phyloP scores from a whole-genome alignment of 768 basidiomycete genomes.

The Suillus cothurnatus region DNA sequence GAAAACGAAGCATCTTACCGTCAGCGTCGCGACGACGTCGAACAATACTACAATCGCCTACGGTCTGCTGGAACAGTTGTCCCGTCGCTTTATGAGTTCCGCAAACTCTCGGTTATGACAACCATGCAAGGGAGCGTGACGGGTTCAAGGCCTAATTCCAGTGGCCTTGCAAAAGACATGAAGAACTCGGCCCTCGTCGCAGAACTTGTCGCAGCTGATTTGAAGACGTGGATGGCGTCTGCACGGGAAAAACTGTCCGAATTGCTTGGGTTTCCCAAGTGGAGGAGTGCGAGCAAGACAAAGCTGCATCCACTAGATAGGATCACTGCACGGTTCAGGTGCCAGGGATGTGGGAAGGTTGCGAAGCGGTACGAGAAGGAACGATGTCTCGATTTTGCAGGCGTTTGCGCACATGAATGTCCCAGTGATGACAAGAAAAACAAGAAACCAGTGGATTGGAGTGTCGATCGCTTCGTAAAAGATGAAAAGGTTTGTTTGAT shows the following conservation, averaged over 20 bases:
- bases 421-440: constrained; percentile 23
- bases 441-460: constrained; percentile 43
- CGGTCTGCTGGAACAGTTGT: constrained; percentile 39
- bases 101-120: constrained; percentile 47
- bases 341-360: constrained; percentile 50
- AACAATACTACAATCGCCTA: constrained; percentile 48
- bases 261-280: constrained; percentile 50
- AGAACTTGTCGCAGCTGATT: constrained; percentile 43
- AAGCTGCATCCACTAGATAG: constrained; percentile 58
- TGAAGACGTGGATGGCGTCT: constrained; percentile 49
- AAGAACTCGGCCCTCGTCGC: constrained; percentile 32
- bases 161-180: constrained; percentile 29
- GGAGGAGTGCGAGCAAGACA: constrained; percentile 50
- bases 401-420: constrained; percentile 64
- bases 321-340: constrained; percentile 60
- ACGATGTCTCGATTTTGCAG: constrained; percentile 55
- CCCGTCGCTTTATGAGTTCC: constrained; percentile 52
- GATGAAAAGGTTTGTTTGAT: constrained; percentile 52
- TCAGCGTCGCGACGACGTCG: constrained; percentile 37
- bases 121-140: constrained; percentile 26
- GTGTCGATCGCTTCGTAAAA: constrained; percentile 51
- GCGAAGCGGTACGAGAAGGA: constrained; percentile 37
- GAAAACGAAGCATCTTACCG: constrained; percentile 29
- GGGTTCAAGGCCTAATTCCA: constrained; percentile 1
- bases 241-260: constrained; percentile 47